These are phyloP conservation scores for Coemansia reversa DNA, from an alignment of 192 early-diverging fungal genomes.

Conservation along the genomic window DNA sequence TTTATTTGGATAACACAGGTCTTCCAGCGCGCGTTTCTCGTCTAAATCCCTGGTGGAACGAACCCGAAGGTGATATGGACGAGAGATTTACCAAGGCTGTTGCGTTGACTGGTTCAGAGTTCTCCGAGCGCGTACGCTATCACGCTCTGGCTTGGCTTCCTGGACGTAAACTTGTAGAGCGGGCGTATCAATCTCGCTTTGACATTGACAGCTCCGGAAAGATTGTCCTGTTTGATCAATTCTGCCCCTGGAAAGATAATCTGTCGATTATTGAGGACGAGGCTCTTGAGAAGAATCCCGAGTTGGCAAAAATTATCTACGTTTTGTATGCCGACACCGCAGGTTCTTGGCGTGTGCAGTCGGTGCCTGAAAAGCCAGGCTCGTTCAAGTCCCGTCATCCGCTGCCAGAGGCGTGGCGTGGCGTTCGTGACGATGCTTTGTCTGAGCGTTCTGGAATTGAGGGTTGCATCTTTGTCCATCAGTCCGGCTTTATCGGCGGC, in stretches of 20 bases:
- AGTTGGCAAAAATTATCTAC: conserved; percentile 62
- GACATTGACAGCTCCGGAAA: conserved; percentile 71
- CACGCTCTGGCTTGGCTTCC: conserved; percentile 82
- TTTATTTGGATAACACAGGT: conserved; percentile 81
- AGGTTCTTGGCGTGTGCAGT: conserved; percentile 76
- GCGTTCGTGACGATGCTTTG: conserved; percentile 81
- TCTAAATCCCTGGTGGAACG: conserved; percentile 96
- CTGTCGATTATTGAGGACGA: conserved; percentile 69
- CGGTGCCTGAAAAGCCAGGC: conserved; percentile 57
- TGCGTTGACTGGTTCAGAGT: conserved; percentile 75
- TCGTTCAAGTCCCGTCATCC: conserved; percentile 74
- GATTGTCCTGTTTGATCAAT: conserved; percentile 78
- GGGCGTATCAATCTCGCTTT: conserved; percentile 59
- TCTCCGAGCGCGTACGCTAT: conserved; percentile 67
- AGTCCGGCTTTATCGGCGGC: conserved; percentile 83
- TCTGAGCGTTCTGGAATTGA: conserved; percentile 71
- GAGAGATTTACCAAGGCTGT: conserved; percentile 68
- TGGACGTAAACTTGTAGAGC: conserved; percentile 79
- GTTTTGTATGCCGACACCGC: conserved; percentile 75
- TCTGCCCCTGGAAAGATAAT: conserved; percentile 96
- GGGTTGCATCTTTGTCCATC: conserved; percentile 87
- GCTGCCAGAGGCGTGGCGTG: conserved; percentile 75
- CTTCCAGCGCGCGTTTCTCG: conserved; percentile 75
- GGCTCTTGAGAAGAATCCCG: conserved; percentile 45
- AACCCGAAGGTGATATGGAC: conserved; percentile 73